A percentile compares a stretch with the other conserved stretches of the same genome.
phyloP scores from a whole-genome alignment of 139 green algal genomes.

The Coelastrella sp. region DNA sequence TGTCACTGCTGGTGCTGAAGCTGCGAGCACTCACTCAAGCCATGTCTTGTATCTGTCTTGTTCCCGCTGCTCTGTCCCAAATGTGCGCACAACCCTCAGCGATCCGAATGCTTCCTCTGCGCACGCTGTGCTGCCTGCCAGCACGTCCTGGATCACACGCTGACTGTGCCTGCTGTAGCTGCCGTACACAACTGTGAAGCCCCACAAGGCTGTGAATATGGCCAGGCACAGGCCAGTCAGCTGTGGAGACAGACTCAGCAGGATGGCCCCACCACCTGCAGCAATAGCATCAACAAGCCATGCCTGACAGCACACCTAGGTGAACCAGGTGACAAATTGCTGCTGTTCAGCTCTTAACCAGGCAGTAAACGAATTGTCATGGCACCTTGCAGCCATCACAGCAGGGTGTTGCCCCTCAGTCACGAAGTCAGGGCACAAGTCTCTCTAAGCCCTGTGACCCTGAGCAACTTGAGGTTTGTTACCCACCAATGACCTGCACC shows the following conservation, averaged over 20 bases:
- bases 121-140: constrained; percentile 47
- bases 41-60: constrained; percentile 69
- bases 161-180: constrained; percentile 70
- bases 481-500: constrained; percentile 78
- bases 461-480: neutral
- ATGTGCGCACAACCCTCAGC: constrained; percentile 76
- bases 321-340: too few species aligned
- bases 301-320: too few species aligned
- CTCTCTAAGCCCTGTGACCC: too few species aligned
- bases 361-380: too few species aligned
- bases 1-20: neutral
- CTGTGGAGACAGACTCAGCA: constrained; percentile 71
- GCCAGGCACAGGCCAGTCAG: constrained; percentile 66
- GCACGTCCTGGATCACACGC: constrained; percentile 64
- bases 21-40: constrained; percentile 59
- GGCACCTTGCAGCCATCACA: too few species aligned
- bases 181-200: constrained; percentile 73
- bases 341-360: too few species aligned
- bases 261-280: constrained; percentile 77
- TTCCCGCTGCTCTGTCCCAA: constrained; percentile 83
- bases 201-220: constrained; percentile 70
- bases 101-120: constrained; percentile 46
- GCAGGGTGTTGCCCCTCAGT: too few species aligned
- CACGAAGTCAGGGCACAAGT: too few species aligned
- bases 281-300: neutral